Evolutionary conservation across 768 basidiomycete genomes (phyloP), one percentile per base, ranked within the genome.

Genomic region (Pulveroboletus sp.): DNA sequence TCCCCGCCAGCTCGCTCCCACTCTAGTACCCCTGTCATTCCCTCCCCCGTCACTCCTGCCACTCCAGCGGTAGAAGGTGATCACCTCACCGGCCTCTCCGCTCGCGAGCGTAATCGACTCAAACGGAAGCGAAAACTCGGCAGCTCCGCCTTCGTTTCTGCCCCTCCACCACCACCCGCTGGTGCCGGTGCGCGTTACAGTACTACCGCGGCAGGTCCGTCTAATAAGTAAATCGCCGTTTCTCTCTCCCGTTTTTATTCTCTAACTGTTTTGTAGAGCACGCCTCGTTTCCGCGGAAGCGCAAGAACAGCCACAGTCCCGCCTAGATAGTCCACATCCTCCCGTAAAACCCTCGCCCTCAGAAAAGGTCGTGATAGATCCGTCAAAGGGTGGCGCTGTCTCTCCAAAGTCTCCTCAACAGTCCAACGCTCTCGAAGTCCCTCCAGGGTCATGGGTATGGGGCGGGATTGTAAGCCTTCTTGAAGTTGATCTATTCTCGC

Each of bases 91-190:
- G 79, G 78, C 6, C 72, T 98, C 38, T 96, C 93, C 27, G 92
- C 93, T 11, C 83, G 96, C 46, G 95, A 98, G 68, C 82, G 89
- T 27, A 96, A 96, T 64, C 81, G 94, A 40, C 73, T 98, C 27
- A 99, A 99, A 68, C 80, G 96, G 24, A 98, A 98, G 64, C 86
- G 94, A 48, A 96, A 94, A 61, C 77, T 79, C 4, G 93, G 91
- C 4, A 89, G 86, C 61, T 73, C 83, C 27, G 89, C 87, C 1
- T 91, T 91, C 58, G 90, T 93, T 14, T 77, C 84, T 12, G 80
- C 86, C 2, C 83, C 83, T 5, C 71, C 76, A 6, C 72, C 75
- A 14, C 85, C 86, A 2, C 75, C 82, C 22, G 80, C 84, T 57
- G 62, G 68, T 40, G 58, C 80, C 0, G 78, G 80, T 29, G 68